Evolutionary conservation across 306 rosid species (phyloP).

Genomic region (Hippophae tibetana): DNA sequence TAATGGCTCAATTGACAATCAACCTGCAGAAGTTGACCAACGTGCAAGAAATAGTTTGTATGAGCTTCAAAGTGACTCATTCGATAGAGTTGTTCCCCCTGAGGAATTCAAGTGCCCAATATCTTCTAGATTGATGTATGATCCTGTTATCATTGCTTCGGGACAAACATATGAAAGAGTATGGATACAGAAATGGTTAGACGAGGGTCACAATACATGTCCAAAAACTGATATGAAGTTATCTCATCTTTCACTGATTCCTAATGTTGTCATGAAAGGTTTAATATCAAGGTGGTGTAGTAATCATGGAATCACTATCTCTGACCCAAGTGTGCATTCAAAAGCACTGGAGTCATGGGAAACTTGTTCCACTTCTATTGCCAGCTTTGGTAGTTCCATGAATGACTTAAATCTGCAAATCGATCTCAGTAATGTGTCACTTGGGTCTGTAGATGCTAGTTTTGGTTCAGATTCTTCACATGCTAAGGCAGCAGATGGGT

Average conservation of each 20-base stretch:
- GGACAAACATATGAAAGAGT: constrained; percentile 25
- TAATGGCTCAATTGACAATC: not conserved
- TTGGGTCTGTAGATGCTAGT: constrained; percentile 8
- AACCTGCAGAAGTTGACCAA: constrained; percentile 15
- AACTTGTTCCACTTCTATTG: constrained; percentile 11
- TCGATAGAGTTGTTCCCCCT: constrained; percentile 12
- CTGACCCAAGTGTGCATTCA: constrained; percentile 14
- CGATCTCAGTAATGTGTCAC: constrained; percentile 14
- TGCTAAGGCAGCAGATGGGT: not conserved
- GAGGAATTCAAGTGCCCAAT: constrained; percentile 26
- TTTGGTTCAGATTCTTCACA: constrained; percentile 3
- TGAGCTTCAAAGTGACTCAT: not conserved
- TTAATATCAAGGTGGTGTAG: constrained; percentile 24
- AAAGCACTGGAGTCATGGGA: not conserved
- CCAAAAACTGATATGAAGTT: constrained; percentile 17
- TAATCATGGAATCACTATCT: constrained; percentile 6
- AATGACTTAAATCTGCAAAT: constrained; percentile 10
- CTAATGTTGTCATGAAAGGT: constrained; percentile 19
- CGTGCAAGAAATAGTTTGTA: too few relatives aligned
- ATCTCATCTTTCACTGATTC: constrained; percentile 13
- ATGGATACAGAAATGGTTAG: constrained; percentile 28
- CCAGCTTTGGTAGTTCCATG: constrained; percentile 16
- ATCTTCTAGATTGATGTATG: constrained; percentile 26
- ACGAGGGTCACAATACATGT: constrained; percentile 22
- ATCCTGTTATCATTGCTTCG: constrained; percentile 23